phyloP scores from a whole-genome alignment of 2,329 filamentous ascomycete species.

The Tolypocladium amazonense region DNA sequence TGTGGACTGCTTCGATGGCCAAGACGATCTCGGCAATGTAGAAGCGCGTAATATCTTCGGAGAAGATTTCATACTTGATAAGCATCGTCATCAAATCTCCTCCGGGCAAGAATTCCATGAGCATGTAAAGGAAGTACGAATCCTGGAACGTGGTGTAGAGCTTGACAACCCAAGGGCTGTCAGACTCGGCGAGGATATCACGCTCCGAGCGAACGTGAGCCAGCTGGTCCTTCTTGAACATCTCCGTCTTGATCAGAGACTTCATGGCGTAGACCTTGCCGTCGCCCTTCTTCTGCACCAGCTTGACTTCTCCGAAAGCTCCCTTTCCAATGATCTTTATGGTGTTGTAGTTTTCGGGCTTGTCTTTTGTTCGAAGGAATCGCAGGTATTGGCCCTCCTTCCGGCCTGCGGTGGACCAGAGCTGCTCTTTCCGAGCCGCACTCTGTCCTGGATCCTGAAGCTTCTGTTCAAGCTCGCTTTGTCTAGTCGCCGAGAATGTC shows the following conservation, averaged over 20 bases:
- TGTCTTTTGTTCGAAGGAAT: slow-evolving; percentile 87
- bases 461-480: slow-evolving; percentile 83
- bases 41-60: slow-evolving; percentile 95
- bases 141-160: slow-evolving; percentile 98
- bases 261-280: slow-evolving; percentile 98
- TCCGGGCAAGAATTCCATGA: slow-evolving; percentile 98
- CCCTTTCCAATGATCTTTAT: slow-evolving; percentile 99
- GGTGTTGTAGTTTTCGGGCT: slow-evolving; percentile 88
- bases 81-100: slow-evolving; percentile 99
- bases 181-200: slow-evolving; percentile 96
- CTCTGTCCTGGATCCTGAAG: slow-evolving; percentile 67
- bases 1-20: slow-evolving; percentile 97
- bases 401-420: slow-evolving; percentile 73
- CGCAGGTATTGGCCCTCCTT: slow-evolving; percentile 89
- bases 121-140: slow-evolving; percentile 89
- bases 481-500: slow-evolving; percentile 42
- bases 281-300: slow-evolving; percentile 92
- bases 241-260: slow-evolving; percentile 95
- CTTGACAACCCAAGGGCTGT: slow-evolving; percentile 99
- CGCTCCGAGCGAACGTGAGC: slow-evolving; percentile 95
- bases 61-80: slow-evolving; percentile 99
- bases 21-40: slow-evolving; percentile 98
- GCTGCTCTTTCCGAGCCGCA: slow-evolving; percentile 68
- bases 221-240: slow-evolving; percentile 99
- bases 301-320: slow-evolving; percentile 94